Percentiles rank a stretch among this genome's conserved stretches.
These are phyloP conservation scores for Camellia sinensis DNA, from an alignment of 148 eudicot genomes.

Conservation along the genomic window DNA sequence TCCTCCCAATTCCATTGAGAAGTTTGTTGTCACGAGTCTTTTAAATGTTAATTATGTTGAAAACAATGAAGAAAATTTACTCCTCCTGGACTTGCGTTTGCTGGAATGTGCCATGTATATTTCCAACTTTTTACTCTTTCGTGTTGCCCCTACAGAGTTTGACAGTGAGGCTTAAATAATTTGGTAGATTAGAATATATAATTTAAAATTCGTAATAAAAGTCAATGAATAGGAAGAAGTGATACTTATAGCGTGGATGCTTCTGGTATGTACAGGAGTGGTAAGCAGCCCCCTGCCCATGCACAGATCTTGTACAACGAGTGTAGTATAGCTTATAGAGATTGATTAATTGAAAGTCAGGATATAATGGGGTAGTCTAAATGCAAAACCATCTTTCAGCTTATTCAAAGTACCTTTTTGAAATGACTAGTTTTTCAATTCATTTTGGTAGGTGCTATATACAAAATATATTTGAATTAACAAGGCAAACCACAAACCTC, in stretches of 20 bases:
- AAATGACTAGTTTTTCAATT: slow-evolving; percentile 1
- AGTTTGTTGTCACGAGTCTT: slow-evolving; percentile 1
- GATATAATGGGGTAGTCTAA: background rate
- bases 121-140: background rate
- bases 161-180: background rate
- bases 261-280: background rate
- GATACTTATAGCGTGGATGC: background rate
- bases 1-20: background rate
- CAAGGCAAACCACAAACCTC: background rate
- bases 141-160: slow-evolving; percentile 1
- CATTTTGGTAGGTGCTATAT: background rate
- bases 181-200: background rate
- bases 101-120: background rate
- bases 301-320: background rate
- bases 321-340: background rate
- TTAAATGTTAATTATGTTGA: background rate
- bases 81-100: background rate
- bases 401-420: background rate
- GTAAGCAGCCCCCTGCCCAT: background rate
- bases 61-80: background rate
- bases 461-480: background rate
- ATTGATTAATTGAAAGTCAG: background rate
- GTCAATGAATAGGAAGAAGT: background rate
- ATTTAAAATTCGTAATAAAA: background rate
- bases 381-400: background rate